A percentile compares a stretch with the other conserved stretches of the same genome.
Conservation (phyloP, 2,329 filamentous ascomycete genomes). For the Nannizzia gypsea region DNA sequence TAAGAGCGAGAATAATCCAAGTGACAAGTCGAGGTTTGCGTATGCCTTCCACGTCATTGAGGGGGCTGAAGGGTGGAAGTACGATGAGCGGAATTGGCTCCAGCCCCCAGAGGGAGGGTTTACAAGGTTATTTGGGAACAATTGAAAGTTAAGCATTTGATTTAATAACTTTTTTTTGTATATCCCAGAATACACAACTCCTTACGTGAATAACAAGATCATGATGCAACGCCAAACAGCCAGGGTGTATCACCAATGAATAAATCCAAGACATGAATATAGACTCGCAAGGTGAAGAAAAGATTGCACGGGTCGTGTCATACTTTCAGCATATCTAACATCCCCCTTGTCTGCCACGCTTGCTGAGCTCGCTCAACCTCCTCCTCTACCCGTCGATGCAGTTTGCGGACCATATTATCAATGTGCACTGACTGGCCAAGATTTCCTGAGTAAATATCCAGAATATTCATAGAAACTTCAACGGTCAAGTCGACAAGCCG, state of each 20-base stretch:
- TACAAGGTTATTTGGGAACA: constrained; percentile 47
- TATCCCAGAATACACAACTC: neutral
- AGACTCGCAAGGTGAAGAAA: neutral
- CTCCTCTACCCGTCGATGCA: constrained; percentile 58
- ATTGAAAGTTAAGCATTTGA: neutral
- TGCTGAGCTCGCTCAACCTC: constrained; percentile 76
- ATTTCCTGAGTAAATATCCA: constrained; percentile 80
- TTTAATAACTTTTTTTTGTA: neutral
- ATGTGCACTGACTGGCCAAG: constrained; percentile 63
- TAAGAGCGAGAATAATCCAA: constrained; percentile 88
- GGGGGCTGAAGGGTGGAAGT: constrained; percentile 52
- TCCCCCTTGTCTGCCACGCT: constrained; percentile 70
- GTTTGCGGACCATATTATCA: constrained; percentile 53
- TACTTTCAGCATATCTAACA: constrained; percentile 62
- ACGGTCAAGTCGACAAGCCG: constrained; percentile 69
- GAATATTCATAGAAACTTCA: constrained; percentile 66
- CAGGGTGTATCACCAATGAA: neutral
- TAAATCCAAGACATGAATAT: neutral
- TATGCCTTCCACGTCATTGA: constrained; percentile 98
- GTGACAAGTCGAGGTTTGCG: constrained; percentile 76
- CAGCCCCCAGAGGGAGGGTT: constrained; percentile 74
- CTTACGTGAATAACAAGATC: neutral
- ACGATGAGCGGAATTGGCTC: constrained; percentile 86
- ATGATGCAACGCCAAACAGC: constrained; percentile 1
- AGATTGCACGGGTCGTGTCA: neutral